Conservation (phyloP, 2,329 filamentous ascomycete species). For the Pseudovirgaria hyperparasitica region DNA sequence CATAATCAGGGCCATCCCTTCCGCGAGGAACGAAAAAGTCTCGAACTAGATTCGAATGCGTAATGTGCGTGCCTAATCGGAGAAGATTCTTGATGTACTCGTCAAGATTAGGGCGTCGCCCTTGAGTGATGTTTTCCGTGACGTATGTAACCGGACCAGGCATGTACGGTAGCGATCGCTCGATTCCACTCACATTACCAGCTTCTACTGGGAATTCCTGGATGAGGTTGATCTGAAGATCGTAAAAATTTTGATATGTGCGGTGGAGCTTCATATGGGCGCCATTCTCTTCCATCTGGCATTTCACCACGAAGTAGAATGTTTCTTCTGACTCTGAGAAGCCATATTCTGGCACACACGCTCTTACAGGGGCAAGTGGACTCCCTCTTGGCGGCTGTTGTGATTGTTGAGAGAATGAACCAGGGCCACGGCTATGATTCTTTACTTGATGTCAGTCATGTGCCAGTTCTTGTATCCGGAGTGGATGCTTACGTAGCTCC, state of each 20-base stretch:
- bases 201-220: slow-evolving; percentile 87
- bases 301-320: slow-evolving; percentile 97
- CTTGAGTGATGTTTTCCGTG: slow-evolving; percentile 94
- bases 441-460: no score
- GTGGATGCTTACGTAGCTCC: no score
- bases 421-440: no score
- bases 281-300: slow-evolving; percentile 78
- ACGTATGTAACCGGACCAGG: slow-evolving; percentile 95
- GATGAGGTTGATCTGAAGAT: slow-evolving; percentile 91
- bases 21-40: slow-evolving; percentile 82
- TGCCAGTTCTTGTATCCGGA: no score
- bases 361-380: slow-evolving; percentile 64
- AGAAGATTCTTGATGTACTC: slow-evolving; percentile 91
- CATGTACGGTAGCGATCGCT: slow-evolving; percentile 89
- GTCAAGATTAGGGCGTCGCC: slow-evolving; percentile 81
- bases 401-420: no score
- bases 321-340: slow-evolving; percentile 97
- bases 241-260: slow-evolving; percentile 98
- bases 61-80: slow-evolving; percentile 70
- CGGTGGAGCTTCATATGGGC: slow-evolving; percentile 85
- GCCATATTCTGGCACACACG: slow-evolving; percentile 82
- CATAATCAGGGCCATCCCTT: slow-evolving; percentile 89
- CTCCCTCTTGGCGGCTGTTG: no score
- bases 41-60: slow-evolving; percentile 70
- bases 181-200: slow-evolving; percentile 61